Conservation (phyloP, 352 stramenopile genomes). For the Pythium volutum region DNA sequence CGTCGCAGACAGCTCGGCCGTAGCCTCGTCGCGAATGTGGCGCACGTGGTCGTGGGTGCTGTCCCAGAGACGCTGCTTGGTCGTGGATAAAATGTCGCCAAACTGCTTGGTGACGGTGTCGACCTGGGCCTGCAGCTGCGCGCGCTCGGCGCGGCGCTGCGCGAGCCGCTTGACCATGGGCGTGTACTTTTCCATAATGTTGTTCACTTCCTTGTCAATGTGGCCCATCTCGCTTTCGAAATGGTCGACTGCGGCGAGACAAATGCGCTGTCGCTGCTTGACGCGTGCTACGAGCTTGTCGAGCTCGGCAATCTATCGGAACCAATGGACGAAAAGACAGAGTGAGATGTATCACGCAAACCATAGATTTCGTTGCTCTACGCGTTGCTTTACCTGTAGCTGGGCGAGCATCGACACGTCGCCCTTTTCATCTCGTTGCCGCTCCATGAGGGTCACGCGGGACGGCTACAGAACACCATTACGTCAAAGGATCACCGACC, state of each 20-base stretch:
- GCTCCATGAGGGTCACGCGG: slow-evolving; percentile 67
- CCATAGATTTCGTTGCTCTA: no score
- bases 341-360: no score
- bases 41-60: slow-evolving; percentile 59
- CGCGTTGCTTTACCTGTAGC: slow-evolving; percentile 35
- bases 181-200: slow-evolving; percentile 64
- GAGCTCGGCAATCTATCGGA: slow-evolving; percentile 69
- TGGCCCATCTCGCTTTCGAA: slow-evolving; percentile 59
- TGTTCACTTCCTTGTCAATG: slow-evolving; percentile 57
- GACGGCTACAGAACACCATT: slow-evolving; percentile 28
- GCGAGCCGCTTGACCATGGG: slow-evolving; percentile 61
- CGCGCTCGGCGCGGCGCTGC: slow-evolving; percentile 44
- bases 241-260: slow-evolving; percentile 40
- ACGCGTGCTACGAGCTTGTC: slow-evolving; percentile 72
- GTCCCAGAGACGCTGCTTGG: slow-evolving; percentile 49
- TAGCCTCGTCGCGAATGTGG: slow-evolving; percentile 59
- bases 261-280: slow-evolving; percentile 61
- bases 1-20: slow-evolving; percentile 37
- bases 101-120: slow-evolving; percentile 51
- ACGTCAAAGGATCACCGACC: slow-evolving; percentile 2
- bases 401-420: slow-evolving; percentile 75
- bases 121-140: slow-evolving; percentile 42
- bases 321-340: no score
- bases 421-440: slow-evolving; percentile 61
- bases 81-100: slow-evolving; percentile 59